Percentiles rank a stretch among this genome's conserved stretches.
Evolutionary conservation across 257 asterid genomes (phyloP).

Genomic region (Salvia rosmarinus): DNA sequence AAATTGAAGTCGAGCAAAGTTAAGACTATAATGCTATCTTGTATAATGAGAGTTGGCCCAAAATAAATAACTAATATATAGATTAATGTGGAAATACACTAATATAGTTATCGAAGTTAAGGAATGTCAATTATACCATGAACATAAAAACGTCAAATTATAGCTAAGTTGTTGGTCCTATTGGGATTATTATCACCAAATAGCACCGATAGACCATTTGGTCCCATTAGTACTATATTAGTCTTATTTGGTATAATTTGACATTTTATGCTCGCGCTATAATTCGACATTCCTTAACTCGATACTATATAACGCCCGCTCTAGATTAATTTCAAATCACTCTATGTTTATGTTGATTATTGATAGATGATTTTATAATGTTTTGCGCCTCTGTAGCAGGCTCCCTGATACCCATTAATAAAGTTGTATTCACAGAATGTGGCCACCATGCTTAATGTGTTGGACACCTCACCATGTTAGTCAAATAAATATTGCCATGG

Average conservation of each 20-base stretch:
- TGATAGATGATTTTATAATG: not conserved
- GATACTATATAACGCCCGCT: too few relatives aligned
- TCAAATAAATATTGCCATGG: not conserved
- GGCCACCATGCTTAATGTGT: not conserved
- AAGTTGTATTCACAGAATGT: conserved; percentile 15
- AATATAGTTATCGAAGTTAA: too few relatives aligned
- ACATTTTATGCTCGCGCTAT: too few relatives aligned
- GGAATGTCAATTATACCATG: too few relatives aligned
- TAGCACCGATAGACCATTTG: too few relatives aligned
- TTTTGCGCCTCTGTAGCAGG: not conserved
- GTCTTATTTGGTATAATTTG: too few relatives aligned
- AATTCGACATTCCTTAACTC: too few relatives aligned
- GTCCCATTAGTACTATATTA: too few relatives aligned
- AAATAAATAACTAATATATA: not conserved
- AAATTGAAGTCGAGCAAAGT: not conserved
- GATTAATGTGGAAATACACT: too few relatives aligned
- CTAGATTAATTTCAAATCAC: not conserved
- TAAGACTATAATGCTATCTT: not conserved
- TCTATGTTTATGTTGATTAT: conserved; percentile 6
- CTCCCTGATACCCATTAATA: not conserved
- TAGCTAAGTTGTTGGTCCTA: too few relatives aligned
- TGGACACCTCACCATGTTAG: not conserved
- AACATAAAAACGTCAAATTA: too few relatives aligned
- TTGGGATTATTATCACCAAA: too few relatives aligned
- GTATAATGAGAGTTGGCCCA: not conserved